Evolutionary conservation across 1,284 basidiomycete genomes (phyloP).

Genomic region (Papiliotrema fonsecae): DNA sequence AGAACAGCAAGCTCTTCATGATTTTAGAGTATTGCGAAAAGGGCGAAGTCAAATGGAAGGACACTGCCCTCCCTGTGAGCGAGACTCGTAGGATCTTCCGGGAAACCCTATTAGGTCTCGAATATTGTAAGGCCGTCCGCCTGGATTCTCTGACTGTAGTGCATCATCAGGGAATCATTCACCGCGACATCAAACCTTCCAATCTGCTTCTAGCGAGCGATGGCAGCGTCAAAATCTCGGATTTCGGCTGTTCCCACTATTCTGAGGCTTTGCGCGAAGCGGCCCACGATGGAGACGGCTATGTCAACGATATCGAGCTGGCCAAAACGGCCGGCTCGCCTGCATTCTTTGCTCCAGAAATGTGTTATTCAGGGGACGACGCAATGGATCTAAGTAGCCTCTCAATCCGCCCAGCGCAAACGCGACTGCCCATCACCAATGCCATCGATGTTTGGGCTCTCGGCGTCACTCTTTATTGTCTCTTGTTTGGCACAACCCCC

Average conservation of each 20-base stretch:
- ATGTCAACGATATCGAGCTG: slow-evolving; percentile 76
- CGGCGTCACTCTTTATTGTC: slow-evolving; percentile 93
- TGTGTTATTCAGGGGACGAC: slow-evolving; percentile 57
- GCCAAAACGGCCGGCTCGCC: slow-evolving; percentile 94
- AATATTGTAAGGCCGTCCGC: slow-evolving; percentile 61
- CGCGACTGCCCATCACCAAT: slow-evolving; percentile 74
- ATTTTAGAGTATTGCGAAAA: slow-evolving; percentile 94
- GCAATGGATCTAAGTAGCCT: slow-evolving; percentile 26
- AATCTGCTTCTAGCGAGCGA: slow-evolving; percentile 88
- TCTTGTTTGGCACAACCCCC: slow-evolving; percentile 80
- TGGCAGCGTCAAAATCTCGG: slow-evolving; percentile 90
- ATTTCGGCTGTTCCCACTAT: slow-evolving; percentile 96
- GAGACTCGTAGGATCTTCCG: slow-evolving; percentile 83
- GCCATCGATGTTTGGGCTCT: slow-evolving; percentile 99
- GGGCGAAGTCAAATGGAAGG: slow-evolving; percentile 87
- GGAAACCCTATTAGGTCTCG: slow-evolving; percentile 87
- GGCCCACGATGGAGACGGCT: slow-evolving; percentile 52
- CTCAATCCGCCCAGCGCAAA: slow-evolving; percentile 32
- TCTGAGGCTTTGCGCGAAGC: slow-evolving; percentile 69
- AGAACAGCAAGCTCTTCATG: slow-evolving; percentile 88
- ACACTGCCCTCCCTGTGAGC: slow-evolving; percentile 71
- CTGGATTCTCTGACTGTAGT: slow-evolving; percentile 52
- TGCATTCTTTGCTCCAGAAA: slow-evolving; percentile 95
- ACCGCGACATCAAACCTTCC: slow-evolving; percentile 98
- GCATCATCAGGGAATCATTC: slow-evolving; percentile 95